Conservation (phyloP, 176 grass and related monocot species). For the Cymbopogon citratus region DNA sequence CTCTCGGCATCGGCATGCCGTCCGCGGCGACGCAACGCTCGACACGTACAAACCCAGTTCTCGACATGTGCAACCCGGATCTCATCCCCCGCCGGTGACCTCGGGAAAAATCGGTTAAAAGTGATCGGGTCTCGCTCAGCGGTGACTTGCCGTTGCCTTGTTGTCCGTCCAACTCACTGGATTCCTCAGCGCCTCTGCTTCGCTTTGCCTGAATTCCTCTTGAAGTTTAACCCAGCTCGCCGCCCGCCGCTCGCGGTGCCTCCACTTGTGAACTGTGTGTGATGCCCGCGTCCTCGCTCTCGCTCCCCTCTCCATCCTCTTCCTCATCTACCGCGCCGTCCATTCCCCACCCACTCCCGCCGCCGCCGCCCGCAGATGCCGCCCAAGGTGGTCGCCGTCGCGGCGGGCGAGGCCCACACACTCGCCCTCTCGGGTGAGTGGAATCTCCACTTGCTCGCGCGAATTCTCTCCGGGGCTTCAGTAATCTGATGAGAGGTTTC, state of each 20-base stretch:
- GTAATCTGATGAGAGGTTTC: conserved; percentile 5
- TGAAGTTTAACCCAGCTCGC: background rate
- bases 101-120: background rate
- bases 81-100: background rate
- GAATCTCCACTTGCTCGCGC: background rate
- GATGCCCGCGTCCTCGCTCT: background rate
- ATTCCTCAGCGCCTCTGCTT: conserved; percentile 15
- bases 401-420: conserved; percentile 94
- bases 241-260: conserved; percentile 8
- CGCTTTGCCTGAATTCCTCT: no score
- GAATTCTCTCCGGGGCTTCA: background rate
- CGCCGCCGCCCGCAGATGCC: conserved; percentile 38
- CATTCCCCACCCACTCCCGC: background rate
- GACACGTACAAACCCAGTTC: conserved; percentile 10
- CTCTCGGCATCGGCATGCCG: no score
- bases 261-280: background rate
- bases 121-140: background rate
- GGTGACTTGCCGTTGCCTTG: conserved; percentile 10
- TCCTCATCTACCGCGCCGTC: conserved; percentile 4
- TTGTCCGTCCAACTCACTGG: background rate
- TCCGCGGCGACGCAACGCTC: no score
- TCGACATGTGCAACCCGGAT: background rate
- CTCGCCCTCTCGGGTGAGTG: conserved; percentile 65
- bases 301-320: background rate
- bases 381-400: conserved; percentile 65